A percentile compares a stretch with the other conserved stretches of the same genome.
Evolutionary conservation across 2,329 filamentous ascomycete genomes (phyloP).

Genomic region (Helotiales sp.): DNA sequence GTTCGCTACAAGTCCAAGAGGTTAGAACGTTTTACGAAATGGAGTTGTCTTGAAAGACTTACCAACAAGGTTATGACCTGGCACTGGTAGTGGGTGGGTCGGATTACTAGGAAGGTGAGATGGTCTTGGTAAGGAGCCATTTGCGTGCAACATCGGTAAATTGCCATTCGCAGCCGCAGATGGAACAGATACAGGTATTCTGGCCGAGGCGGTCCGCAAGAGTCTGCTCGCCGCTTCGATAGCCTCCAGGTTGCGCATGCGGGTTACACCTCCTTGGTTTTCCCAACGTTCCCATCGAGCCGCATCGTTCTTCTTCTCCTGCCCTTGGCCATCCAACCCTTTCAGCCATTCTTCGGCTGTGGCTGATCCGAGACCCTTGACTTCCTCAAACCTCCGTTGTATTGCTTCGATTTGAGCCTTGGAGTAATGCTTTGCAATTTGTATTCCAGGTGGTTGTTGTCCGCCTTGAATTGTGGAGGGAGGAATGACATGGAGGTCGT

Average conservation of each 20-base stretch:
- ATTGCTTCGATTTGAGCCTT: constrained; percentile 62
- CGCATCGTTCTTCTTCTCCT: constrained; percentile 58
- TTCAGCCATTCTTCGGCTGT: constrained; percentile 78
- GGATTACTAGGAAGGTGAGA: constrained; percentile 12
- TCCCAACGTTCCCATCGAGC: constrained; percentile 76
- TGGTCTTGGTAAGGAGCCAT: constrained; percentile 6
- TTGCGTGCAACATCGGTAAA: constrained; percentile 10
- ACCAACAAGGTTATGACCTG: constrained; percentile 18
- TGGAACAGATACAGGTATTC: neutral
- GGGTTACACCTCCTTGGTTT: constrained; percentile 35
- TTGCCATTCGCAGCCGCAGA: constrained; percentile 11
- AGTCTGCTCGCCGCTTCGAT: constrained; percentile 1
- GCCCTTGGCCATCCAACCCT: constrained; percentile 65
- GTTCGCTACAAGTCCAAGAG: neutral
- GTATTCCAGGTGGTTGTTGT: constrained; percentile 46
- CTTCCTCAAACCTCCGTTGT: constrained; percentile 61
- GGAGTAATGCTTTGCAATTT: constrained; percentile 67
- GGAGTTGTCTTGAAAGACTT: constrained; percentile 4
- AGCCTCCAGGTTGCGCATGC: constrained; percentile 23
- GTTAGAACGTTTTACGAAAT: neutral
- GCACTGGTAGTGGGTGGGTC: constrained; percentile 8
- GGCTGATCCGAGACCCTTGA: constrained; percentile 64
- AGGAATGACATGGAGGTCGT: constrained; percentile 59
- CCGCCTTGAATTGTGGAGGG: constrained; percentile 53
- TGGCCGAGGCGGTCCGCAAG: neutral